Percentiles rank a stretch among this genome's conserved stretches.
Evolutionary conservation across 2,329 filamentous ascomycete species (phyloP).

Genomic region (Exophiala calicioides): DNA sequence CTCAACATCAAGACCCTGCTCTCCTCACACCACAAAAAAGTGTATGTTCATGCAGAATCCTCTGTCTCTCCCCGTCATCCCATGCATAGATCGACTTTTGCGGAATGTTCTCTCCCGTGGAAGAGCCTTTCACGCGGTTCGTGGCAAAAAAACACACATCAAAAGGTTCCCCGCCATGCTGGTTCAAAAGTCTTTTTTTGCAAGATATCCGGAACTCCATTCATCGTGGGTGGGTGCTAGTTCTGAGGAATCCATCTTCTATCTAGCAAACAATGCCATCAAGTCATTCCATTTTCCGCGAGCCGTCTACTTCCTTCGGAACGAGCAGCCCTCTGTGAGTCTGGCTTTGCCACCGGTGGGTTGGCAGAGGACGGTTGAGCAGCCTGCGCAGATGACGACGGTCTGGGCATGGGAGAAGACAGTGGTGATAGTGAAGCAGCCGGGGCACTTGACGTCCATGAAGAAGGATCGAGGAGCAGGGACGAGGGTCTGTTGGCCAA

Average conservation of each 20-base stretch:
- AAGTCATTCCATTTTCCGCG: slow-evolving; percentile 29
- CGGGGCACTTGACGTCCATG: slow-evolving; percentile 99
- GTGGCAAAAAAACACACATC: slow-evolving; percentile 44
- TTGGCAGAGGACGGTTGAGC: slow-evolving; percentile 99
- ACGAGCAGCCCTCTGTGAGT: slow-evolving; percentile 99
- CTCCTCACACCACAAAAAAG: slow-evolving; percentile 28
- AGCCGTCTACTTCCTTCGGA: slow-evolving; percentile 95
- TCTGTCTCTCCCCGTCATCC: slow-evolving; percentile 34
- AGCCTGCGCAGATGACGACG: slow-evolving; percentile 99
- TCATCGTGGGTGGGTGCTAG: slow-evolving; percentile 53
- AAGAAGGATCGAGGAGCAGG: slow-evolving; percentile 98
- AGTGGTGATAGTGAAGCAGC: slow-evolving; percentile 99
- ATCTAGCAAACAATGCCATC: slow-evolving; percentile 43
- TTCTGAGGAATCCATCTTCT: slow-evolving; percentile 51
- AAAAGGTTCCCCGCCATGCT: slow-evolving; percentile 34
- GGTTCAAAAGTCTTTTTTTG: slow-evolving; percentile 50
- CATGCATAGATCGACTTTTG: slow-evolving; percentile 34
- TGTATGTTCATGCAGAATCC: slow-evolving; percentile 31
- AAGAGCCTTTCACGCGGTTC: slow-evolving; percentile 12
- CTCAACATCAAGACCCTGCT: slow-evolving; percentile 32
- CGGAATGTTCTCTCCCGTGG: slow-evolving; percentile 3
- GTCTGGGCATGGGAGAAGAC: slow-evolving; percentile 99
- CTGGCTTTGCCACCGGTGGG: slow-evolving; percentile 98
- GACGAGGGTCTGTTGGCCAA: slow-evolving; percentile 72
- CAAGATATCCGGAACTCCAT: slow-evolving; percentile 85